phyloP scores from a whole-genome alignment of 768 basidiomycete species.

The Hydnomerulius pinastri region DNA sequence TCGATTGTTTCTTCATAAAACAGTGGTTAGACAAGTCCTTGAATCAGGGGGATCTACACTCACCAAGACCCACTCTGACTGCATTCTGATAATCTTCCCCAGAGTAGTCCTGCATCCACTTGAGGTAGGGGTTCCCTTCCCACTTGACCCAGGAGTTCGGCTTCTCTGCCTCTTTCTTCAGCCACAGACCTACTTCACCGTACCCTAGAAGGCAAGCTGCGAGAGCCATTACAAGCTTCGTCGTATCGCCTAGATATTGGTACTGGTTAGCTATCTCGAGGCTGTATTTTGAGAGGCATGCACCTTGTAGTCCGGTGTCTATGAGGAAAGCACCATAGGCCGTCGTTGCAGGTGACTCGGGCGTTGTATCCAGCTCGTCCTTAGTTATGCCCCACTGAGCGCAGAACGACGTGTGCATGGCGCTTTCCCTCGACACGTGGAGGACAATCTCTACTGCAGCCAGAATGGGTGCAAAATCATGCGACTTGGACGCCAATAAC shows the following conservation, averaged over 20 bases:
- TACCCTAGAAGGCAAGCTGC: constrained; percentile 89
- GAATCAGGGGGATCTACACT: constrained; percentile 23
- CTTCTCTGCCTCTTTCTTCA: constrained; percentile 55
- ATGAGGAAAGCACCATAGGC: constrained; percentile 89
- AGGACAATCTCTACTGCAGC: constrained; percentile 64
- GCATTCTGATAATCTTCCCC: constrained; percentile 72
- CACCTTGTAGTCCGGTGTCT: constrained; percentile 73
- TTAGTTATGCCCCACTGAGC: constrained; percentile 64
- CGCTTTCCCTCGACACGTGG: constrained; percentile 66
- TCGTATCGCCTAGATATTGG: constrained; percentile 67
- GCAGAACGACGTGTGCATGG: constrained; percentile 74
- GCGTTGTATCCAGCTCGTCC: constrained; percentile 59
- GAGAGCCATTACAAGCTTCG: constrained; percentile 75
- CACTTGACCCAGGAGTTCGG: constrained; percentile 53
- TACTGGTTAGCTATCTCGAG: background rate
- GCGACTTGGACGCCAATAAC: constrained; percentile 77
- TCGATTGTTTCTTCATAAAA: constrained; percentile 69
- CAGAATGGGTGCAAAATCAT: constrained; percentile 59
- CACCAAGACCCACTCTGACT: constrained; percentile 74
- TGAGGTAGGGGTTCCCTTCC: constrained; percentile 71
- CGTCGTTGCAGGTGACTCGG: constrained; percentile 70
- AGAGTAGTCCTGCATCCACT: constrained; percentile 81
- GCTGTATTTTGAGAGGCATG: background rate
- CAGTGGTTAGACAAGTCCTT: background rate
- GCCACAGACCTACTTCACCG: constrained; percentile 88